Base-by-base conservation (phyloP, 2,329 filamentous ascomycete genomes). In the Ceratocystis alfenasii region DNA sequence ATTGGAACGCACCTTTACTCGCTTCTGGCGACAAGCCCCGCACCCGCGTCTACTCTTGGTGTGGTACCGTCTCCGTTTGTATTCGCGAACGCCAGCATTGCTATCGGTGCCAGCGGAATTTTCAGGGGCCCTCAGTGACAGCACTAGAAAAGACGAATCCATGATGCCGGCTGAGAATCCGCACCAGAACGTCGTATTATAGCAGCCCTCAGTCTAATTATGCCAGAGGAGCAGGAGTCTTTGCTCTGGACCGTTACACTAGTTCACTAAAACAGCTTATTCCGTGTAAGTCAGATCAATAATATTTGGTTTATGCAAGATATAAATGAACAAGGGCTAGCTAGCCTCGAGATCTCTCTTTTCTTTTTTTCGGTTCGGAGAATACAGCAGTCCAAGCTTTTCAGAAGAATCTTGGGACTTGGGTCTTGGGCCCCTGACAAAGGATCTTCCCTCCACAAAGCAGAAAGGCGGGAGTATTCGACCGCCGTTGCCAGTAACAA, bases 1-100 rank as follows among this genome's bases (percentile, higher is more conserved):
- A 60, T n/a, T 62, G 8, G 59, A 45, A 66, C 67, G 41, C 50
- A 71, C 71, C 69, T 71, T 72, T 62, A 71, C 69, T 48, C 70
- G 67, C 41, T 69, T 72, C 8, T 69, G 63, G 22, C 71, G 71
- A 64, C 71, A 71, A 0, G 62, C 65, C 1, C 66, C 20, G 61
- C 71, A 72, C 2, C 71, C 70, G 7, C 66, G 50, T 4, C 66
- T 50, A 50, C 59, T 65, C 30, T 68, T 68, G 36, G 66, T 68
- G 30, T 68, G 66, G 20, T 68, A 68, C 8, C 66, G 46, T 17
- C 66, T 64, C 8, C 66, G 59, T 45, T 68, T 68, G 53, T 68
- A 68, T 46, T 68, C 66, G 3, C 66, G 66, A 33, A 68, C 53
- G 3, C 66, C 64, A 15, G 66, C 41, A 3, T 45, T 45, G 12